Conservation (phyloP, 345 rosid genomes). For the Physaria fendleri region DNA sequence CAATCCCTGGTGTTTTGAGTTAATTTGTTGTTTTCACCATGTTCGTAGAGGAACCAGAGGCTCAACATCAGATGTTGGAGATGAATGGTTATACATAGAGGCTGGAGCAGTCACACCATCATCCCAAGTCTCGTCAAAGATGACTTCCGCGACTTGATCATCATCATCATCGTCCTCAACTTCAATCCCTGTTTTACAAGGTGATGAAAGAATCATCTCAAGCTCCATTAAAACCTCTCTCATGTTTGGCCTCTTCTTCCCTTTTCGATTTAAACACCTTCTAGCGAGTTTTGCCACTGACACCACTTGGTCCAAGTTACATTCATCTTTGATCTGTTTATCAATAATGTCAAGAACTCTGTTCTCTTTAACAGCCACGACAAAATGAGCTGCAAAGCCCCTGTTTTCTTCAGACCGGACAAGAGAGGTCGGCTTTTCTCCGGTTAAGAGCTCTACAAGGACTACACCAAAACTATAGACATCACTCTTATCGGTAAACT, state of each 20-base stretch:
- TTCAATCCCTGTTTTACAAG: conserved; percentile 4
- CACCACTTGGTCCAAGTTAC: conserved; percentile 26
- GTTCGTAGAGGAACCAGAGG: conserved; percentile 17
- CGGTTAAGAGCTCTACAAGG: conserved; percentile 56
- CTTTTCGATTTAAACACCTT: conserved; percentile 33
- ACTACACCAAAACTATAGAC: conserved; percentile 92
- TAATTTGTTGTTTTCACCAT: no score
- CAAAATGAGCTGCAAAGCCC: conserved; percentile 25
- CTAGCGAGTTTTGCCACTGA: conserved; percentile 32
- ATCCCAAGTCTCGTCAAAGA: conserved; percentile 18
- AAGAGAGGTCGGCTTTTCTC: conserved; percentile 11
- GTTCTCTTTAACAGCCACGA: conserved; percentile 6
- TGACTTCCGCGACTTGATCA: conserved; percentile 11
- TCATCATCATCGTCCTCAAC: conserved; percentile 9
- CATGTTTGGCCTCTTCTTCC: conserved; percentile 42
- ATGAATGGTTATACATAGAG: conserved; percentile 5
- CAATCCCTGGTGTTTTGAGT: no score
- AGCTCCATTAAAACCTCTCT: conserved; percentile 34
- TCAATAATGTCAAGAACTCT: conserved; percentile 19
- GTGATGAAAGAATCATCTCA: conserved; percentile 19
- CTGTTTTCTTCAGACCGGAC: conserved; percentile 4
- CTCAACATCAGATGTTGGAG: conserved; percentile 10
- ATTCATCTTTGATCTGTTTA: conserved; percentile 14
- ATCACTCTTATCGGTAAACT: conserved; percentile 38
- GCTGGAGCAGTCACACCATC: conserved; percentile 16